Conservation (phyloP, 2,329 filamentous ascomycete species). For the Claviceps spartinae region DNA sequence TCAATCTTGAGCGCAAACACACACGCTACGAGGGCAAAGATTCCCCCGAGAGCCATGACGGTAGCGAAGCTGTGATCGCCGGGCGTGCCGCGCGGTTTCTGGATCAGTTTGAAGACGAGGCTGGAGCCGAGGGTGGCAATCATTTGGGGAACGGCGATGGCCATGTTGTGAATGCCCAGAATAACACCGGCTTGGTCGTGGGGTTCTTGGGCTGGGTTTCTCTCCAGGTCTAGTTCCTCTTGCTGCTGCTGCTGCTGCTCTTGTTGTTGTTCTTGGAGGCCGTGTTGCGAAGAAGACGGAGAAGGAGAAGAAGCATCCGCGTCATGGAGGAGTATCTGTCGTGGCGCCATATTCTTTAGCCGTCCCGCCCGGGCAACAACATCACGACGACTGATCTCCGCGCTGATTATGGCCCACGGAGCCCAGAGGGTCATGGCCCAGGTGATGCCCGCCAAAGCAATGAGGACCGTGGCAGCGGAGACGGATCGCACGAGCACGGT, state of each 20-base stretch:
- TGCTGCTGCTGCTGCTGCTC: not conserved
- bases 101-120: conserved; percentile 69
- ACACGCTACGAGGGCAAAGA: conserved; percentile 64
- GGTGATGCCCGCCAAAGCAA: conserved; percentile 72
- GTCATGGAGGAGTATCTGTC: conserved; percentile 4
- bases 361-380: conserved; percentile 33
- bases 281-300: not conserved
- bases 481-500: conserved; percentile 68
- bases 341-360: conserved; percentile 11
- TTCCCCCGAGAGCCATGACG: conserved; percentile 71
- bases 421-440: conserved; percentile 94
- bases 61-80: conserved; percentile 81
- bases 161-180: conserved; percentile 89
- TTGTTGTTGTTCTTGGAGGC: not conserved
- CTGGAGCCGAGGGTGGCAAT: conserved; percentile 76
- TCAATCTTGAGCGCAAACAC: conserved; percentile 55
- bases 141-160: conserved; percentile 82
- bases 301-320: not conserved
- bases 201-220: conserved; percentile 38
- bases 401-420: conserved; percentile 87
- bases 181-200: conserved; percentile 78
- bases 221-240: conserved; percentile 12
- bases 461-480: conserved; percentile 58
- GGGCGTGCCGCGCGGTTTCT: conserved; percentile 73
- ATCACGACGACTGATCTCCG: conserved; percentile 77